These are phyloP conservation scores for Fraxinus dipetala DNA, from an alignment of 305 asterid species.

Conservation along the genomic window DNA sequence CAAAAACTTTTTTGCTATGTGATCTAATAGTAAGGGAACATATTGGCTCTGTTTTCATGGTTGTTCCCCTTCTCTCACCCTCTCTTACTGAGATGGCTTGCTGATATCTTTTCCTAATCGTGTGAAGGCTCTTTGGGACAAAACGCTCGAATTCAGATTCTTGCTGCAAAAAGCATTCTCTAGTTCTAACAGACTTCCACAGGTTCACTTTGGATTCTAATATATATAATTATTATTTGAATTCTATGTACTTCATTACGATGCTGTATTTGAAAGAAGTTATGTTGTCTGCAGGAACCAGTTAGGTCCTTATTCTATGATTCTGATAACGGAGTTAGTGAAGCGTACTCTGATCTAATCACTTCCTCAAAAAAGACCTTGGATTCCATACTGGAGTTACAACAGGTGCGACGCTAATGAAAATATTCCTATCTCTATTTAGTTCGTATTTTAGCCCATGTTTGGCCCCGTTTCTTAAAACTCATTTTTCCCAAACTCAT, in stretches of 20 bases:
- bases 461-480: no score
- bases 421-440: neutral
- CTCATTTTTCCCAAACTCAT: no score
- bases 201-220: constrained; percentile 44
- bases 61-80: neutral
- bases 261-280: constrained; percentile 13
- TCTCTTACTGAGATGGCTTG: constrained; percentile 10
- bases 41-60: constrained; percentile 3
- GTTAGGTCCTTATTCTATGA: constrained; percentile 59
- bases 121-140: constrained; percentile 90
- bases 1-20: neutral
- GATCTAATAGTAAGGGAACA: constrained; percentile 2
- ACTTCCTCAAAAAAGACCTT: constrained; percentile 69
- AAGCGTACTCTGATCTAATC: constrained; percentile 73
- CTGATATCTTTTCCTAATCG: constrained; percentile 23
- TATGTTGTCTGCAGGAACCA: constrained; percentile 54
- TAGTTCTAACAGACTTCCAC: constrained; percentile 85
- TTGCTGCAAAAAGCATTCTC: constrained; percentile 83
- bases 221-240: neutral
- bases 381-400: constrained; percentile 67
- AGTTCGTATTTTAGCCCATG: no score
- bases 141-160: constrained; percentile 85
- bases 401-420: constrained; percentile 52
- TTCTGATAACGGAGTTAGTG: constrained; percentile 41
- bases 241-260: constrained; percentile 6